Conservation (phyloP, 1,284 basidiomycete genomes). For the Rhodotorula sp. region DNA sequence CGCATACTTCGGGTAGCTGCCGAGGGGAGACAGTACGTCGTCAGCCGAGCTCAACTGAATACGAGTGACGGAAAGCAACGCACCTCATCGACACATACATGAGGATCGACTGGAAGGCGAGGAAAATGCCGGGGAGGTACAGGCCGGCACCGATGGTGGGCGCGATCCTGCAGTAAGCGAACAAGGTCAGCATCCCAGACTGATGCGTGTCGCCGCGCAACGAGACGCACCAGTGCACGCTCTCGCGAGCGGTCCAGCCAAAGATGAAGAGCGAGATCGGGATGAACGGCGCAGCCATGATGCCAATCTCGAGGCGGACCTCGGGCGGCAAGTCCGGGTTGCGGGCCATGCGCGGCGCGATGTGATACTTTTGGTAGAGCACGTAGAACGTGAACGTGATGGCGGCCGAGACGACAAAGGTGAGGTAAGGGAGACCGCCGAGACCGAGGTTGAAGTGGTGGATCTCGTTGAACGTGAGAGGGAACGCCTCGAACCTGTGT, state of each 20-base stretch:
- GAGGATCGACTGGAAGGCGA: slow-evolving; percentile 7
- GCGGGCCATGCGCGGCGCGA: slow-evolving; percentile 13
- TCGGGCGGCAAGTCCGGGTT: slow-evolving; percentile 29
- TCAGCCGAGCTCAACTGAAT: too few relatives aligned
- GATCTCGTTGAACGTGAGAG: slow-evolving; percentile 40
- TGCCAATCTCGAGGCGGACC: slow-evolving; percentile 27
- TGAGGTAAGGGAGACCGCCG: slow-evolving; percentile 26
- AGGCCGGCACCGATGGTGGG: slow-evolving; percentile 35
- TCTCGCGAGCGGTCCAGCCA: slow-evolving; percentile 26
- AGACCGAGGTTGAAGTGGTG: slow-evolving; percentile 32
- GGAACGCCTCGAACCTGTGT: slow-evolving; percentile 42
- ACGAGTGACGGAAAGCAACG: slow-evolving; percentile 47
- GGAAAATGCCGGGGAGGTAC: slow-evolving; percentile 28
- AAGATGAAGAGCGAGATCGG: slow-evolving; percentile 36
- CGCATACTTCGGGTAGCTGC: slow-evolving; percentile 24
- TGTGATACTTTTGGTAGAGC: slow-evolving; percentile 21
- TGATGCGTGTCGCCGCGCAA: neutral
- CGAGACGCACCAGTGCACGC: slow-evolving; percentile 22
- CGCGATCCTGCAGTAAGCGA: slow-evolving; percentile 17
- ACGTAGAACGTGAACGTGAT: slow-evolving; percentile 39
- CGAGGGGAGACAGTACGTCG: slow-evolving; percentile 12
- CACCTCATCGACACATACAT: slow-evolving; percentile 49
- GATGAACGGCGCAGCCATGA: slow-evolving; percentile 13
- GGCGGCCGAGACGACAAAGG: slow-evolving; percentile 32
- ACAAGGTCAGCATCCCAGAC: neutral